phyloP scores from a whole-genome alignment of 2,329 filamentous ascomycete genomes.

The Rhinocladiella mackenziei region DNA sequence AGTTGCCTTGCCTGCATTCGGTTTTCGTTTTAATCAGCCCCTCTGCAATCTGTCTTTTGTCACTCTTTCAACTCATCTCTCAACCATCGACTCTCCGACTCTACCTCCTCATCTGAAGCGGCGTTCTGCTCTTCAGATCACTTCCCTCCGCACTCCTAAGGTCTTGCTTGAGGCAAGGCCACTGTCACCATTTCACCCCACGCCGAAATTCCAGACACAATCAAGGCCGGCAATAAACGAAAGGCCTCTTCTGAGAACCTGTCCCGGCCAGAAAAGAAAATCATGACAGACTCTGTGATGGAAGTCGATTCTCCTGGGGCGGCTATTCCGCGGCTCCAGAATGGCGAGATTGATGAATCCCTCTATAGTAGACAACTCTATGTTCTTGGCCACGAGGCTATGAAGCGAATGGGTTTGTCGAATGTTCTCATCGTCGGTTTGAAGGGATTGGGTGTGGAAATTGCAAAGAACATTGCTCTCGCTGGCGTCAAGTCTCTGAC shows the following conservation, averaged over 20 bases:
- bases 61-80: constrained; percentile 4
- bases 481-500: constrained; percentile 97
- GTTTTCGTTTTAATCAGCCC: background rate
- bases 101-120: constrained; percentile 15
- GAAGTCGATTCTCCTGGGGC: constrained; percentile 58
- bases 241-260: constrained; percentile 48
- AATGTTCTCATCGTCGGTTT: constrained; percentile 89
- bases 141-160: constrained; percentile 11
- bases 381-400: constrained; percentile 73
- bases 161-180: constrained; percentile 32
- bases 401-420: constrained; percentile 98
- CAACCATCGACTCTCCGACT: background rate
- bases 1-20: constrained; percentile 16
- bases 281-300: constrained; percentile 57
- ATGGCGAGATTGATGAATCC: constrained; percentile 64
- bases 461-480: constrained; percentile 97
- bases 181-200: constrained; percentile 35
- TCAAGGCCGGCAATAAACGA: constrained; percentile 50
- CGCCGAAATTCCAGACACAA: constrained; percentile 35
- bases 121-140: constrained; percentile 21
- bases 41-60: constrained; percentile 8
- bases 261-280: constrained; percentile 50
- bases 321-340: constrained; percentile 58
- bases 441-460: constrained; percentile 92
- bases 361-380: constrained; percentile 67